phyloP scores from a whole-genome alignment of 192 early-diverging fungal genomes.

The Podila clonocystis region DNA sequence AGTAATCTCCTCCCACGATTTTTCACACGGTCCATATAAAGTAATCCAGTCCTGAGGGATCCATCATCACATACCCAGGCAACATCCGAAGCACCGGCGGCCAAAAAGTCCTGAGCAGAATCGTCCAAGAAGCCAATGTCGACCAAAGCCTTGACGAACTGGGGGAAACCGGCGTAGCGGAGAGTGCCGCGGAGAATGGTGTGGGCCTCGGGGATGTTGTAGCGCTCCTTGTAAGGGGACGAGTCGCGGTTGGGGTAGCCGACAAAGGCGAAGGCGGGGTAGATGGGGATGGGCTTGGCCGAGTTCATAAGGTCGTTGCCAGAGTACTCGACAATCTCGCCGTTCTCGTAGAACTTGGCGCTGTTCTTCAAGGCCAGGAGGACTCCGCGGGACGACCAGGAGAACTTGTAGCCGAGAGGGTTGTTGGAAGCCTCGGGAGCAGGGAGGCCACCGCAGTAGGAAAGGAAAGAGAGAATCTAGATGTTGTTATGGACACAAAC shows the following conservation, averaged over 20 bases:
- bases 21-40: slow-evolving; percentile 7
- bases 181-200: slow-evolving; percentile 96
- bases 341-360: slow-evolving; percentile 91
- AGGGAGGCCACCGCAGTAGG: slow-evolving; percentile 98
- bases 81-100: slow-evolving; percentile 62
- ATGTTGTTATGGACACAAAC: not conserved
- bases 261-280: slow-evolving; percentile 95
- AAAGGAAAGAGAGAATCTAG: slow-evolving; percentile 83
- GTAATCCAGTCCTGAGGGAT: too few species aligned
- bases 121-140: slow-evolving; percentile 93
- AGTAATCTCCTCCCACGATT: not conserved
- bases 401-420: slow-evolving; percentile 99
- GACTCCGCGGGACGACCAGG: slow-evolving; percentile 98
- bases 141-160: slow-evolving; percentile 95
- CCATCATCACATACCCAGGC: slow-evolving; percentile 70
- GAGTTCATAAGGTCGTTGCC: slow-evolving; percentile 91
- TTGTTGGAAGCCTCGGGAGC: slow-evolving; percentile 97
- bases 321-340: slow-evolving; percentile 84
- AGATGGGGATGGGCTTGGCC: slow-evolving; percentile 88
- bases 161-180: slow-evolving; percentile 96
- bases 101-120: slow-evolving; percentile 67
- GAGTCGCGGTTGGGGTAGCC: slow-evolving; percentile 99
- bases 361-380: slow-evolving; percentile 94
- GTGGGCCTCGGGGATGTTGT: slow-evolving; percentile 93
- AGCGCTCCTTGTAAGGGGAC: slow-evolving; percentile 91